phyloP scores from a whole-genome alignment of 2,329 filamentous ascomycete genomes.

The Blumeria graminis region DNA sequence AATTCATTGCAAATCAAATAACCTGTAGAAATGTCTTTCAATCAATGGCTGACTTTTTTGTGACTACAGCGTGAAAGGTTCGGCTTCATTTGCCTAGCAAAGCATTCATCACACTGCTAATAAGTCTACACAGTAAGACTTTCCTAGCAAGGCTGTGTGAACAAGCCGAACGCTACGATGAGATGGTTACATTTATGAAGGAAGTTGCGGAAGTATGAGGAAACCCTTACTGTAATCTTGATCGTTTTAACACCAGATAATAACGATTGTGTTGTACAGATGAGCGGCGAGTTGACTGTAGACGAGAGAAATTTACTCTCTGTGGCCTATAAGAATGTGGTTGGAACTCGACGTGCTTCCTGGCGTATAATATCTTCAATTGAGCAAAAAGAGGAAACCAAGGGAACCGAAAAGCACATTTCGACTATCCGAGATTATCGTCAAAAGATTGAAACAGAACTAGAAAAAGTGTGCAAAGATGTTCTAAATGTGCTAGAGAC shows the following conservation, averaged over 20 bases:
- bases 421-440: constrained; percentile 88
- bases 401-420: constrained; percentile 91
- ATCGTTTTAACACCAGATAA: constrained; percentile 7
- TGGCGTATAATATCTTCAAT: constrained; percentile 99
- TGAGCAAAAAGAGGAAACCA: constrained; percentile 99
- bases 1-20: too few relatives aligned
- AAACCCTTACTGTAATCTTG: constrained; percentile 4
- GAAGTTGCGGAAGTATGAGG: constrained; percentile 71
- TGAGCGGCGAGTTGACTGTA: constrained; percentile 58
- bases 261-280: constrained; percentile 15
- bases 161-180: constrained; percentile 80
- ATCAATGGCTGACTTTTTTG: background rate
- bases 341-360: constrained; percentile 90
- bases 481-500: constrained; percentile 87
- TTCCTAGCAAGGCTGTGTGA: constrained; percentile 99
- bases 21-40: too few relatives aligned
- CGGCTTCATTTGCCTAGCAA: background rate
- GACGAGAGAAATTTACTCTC: constrained; percentile 98
- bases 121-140: constrained; percentile 53
- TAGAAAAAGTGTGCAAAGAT: constrained; percentile 96
- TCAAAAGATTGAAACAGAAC: constrained; percentile 91
- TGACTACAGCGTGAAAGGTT: background rate
- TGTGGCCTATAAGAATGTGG: constrained; percentile 99
- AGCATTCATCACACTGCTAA: background rate
- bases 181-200: constrained; percentile 99